phyloP scores from a whole-genome alignment of 768 basidiomycete species.

The Amanita phalloides region DNA sequence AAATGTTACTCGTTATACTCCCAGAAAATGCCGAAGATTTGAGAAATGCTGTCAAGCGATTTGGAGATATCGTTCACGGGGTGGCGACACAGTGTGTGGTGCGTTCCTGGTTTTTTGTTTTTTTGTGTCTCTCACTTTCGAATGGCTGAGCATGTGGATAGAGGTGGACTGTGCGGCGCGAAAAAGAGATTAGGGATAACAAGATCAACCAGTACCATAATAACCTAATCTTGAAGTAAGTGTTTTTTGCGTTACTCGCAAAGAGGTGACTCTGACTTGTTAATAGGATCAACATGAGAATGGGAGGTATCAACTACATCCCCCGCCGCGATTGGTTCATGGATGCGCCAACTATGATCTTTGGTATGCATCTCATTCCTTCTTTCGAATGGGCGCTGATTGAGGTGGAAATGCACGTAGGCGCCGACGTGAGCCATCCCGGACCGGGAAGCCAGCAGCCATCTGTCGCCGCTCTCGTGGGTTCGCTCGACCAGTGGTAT shows the following conservation, averaged over 20 bases:
- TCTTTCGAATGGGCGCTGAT: neutral
- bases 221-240: conserved; percentile 45
- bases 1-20: conserved; percentile 39
- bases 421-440: conserved; percentile 58
- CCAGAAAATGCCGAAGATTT: conserved; percentile 37
- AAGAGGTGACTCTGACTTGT: neutral
- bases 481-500: conserved; percentile 34
- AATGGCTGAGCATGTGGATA: conserved; percentile 1
- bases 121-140: conserved; percentile 1
- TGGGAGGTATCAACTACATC: conserved; percentile 39
- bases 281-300: conserved; percentile 39
- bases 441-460: conserved; percentile 40
- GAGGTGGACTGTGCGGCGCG: conserved; percentile 19
- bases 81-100: conserved; percentile 5
- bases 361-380: conserved; percentile 22
- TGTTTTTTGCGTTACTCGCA: neutral
- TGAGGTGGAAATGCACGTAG: conserved; percentile 15
- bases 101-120: neutral
- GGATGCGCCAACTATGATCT: conserved; percentile 24
- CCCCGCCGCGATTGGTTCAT: conserved; percentile 18
- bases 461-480: conserved; percentile 51
- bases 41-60: conserved; percentile 37
- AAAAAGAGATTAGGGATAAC: neutral
- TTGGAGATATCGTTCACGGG: conserved; percentile 35
- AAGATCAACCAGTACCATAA: conserved; percentile 43